Conservation (phyloP, 306 rosid genomes). For the Heteromeles arbutifolia region DNA sequence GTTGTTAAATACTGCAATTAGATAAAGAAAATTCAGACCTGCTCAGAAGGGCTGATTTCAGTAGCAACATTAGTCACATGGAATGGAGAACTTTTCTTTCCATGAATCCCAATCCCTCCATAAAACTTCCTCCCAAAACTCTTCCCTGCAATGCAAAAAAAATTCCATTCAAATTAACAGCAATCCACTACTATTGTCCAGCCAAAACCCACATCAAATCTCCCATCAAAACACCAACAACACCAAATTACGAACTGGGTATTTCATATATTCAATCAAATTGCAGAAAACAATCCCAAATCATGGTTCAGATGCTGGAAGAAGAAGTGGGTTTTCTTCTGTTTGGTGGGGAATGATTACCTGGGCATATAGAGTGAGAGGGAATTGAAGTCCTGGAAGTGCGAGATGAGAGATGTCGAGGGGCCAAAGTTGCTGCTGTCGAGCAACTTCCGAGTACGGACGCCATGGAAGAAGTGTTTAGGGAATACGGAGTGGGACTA, state of each 20-base stretch:
- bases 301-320: not conserved
- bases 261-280: not conserved
- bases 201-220: slow-evolving; percentile 8
- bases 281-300: not conserved
- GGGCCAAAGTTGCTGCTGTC: slow-evolving; percentile 50
- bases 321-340: not conserved
- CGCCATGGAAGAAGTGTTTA: slow-evolving; percentile 39
- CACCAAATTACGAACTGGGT: slow-evolving; percentile 19
- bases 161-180: slow-evolving; percentile 9
- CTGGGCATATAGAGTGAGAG: slow-evolving; percentile 44
- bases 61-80: slow-evolving; percentile 67
- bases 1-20: not conserved
- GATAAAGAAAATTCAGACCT: slow-evolving; percentile 34
- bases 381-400: slow-evolving; percentile 39
- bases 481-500: not conserved
- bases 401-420: slow-evolving; percentile 40
- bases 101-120: slow-evolving; percentile 56
- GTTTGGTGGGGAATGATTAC: slow-evolving; percentile 27
- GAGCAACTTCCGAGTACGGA: slow-evolving; percentile 67
- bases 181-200: slow-evolving; percentile 7
- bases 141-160: slow-evolving; percentile 43
- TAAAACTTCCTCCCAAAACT: slow-evolving; percentile 37
- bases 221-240: not conserved
- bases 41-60: slow-evolving; percentile 63
- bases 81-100: slow-evolving; percentile 55